These are phyloP conservation scores for Knoxia roxburghii DNA, from an alignment of 257 asterid genomes.

Conservation along the genomic window DNA sequence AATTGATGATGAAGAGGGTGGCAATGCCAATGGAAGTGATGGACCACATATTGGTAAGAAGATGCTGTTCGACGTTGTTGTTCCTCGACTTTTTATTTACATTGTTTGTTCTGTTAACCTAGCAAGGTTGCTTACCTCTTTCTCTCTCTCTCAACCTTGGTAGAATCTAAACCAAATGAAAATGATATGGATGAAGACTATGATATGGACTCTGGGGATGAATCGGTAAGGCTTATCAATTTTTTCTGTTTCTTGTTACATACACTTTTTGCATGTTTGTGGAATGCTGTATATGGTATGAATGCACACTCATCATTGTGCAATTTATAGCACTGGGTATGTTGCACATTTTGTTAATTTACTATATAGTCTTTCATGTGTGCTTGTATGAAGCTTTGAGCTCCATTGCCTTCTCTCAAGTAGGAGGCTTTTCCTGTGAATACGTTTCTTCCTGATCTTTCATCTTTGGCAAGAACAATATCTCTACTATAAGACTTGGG, in stretches of 20 bases:
- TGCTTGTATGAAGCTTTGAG: background rate
- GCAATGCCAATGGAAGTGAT: slow-evolving; percentile 28
- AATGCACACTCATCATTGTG: background rate
- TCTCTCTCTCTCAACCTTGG: slow-evolving; percentile 21
- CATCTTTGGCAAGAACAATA: no score
- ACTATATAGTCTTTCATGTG: background rate
- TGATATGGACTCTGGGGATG: slow-evolving; percentile 59
- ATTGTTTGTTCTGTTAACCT: slow-evolving; percentile 4
- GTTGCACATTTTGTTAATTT: background rate
- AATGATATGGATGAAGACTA: slow-evolving; percentile 69
- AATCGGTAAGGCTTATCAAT: slow-evolving; percentile 50
- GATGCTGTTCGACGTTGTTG: slow-evolving; percentile 9
- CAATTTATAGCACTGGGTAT: background rate
- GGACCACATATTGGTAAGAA: slow-evolving; percentile 51
- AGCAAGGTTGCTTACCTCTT: slow-evolving; percentile 21
- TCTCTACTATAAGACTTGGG: background rate
- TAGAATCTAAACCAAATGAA: slow-evolving; percentile 67
- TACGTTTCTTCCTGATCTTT: background rate
- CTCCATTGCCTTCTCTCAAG: background rate
- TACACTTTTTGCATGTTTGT: background rate
- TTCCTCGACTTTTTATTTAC: background rate
- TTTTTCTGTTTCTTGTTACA: background rate
- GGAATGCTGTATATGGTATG: background rate
- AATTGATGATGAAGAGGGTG: slow-evolving; percentile 33
- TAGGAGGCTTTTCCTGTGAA: background rate